Base-by-base conservation (phyloP, 2,329 filamentous ascomycete genomes). In the Phialemoniopsis sp. region DNA sequence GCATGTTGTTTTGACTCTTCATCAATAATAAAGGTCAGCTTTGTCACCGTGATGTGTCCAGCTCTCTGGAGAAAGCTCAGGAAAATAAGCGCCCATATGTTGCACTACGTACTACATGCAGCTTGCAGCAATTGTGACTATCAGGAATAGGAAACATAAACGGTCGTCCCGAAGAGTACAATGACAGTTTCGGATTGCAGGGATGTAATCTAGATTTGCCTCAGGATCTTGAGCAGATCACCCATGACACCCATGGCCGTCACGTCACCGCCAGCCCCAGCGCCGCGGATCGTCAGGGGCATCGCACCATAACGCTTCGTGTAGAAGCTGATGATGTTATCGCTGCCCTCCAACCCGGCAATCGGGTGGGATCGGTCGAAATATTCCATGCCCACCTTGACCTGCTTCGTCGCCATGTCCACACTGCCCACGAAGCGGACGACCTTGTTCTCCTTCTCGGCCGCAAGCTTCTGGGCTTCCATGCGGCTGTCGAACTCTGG, bases 251-350 rank as follows among this genome's bases (percentile, higher is more conserved):
- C 93, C 91, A 97, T 97, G 19, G 93, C 93, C 28, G 93, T 98
- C 38, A 97, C 89, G 32, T 96, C 90, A 48, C 87, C 90, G 52
- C 93, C 93, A 18, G 93, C 93, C 45, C 90, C 93, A 28, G 89
- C 89, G 43, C 93, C 93, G 69, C 97, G 91, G 47, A 98, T 80
- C 57, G 96, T 95, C 46, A 98, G 72, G 32, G 93, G 90, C 64
- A 91, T 94, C 58, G 73, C 77, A 42, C 89, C 89, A 59, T 98
- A 98, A 54, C 93, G 78, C 73, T 94, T 86, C 7, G 93, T 98
- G 67, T 96, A 95, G 73, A 98, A 96, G 72, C 85, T 95, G 59
- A 98, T 95, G 60, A 98, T 95, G 71, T 98, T 98, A 62, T 97
- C 93, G 63, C 90, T 97, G 29, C 93, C 93, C 76, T 95, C 94